phyloP scores from a whole-genome alignment of 1,284 basidiomycete genomes.

The Ustilago lituana region DNA sequence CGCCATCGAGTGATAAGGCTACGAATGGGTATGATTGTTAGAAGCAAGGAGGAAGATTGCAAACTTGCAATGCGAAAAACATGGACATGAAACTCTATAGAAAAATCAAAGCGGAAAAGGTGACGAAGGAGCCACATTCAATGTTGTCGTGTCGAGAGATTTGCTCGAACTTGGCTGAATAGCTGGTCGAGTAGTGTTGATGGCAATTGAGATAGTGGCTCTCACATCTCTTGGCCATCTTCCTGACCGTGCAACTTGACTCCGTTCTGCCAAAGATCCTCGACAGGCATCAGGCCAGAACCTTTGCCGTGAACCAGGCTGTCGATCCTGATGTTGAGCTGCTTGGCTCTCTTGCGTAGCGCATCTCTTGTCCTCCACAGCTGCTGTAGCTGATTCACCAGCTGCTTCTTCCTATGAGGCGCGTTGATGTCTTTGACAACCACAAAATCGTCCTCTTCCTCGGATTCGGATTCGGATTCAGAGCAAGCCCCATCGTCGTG shows the following conservation, averaged over 20 bases:
- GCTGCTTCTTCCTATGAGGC: constrained; percentile 26
- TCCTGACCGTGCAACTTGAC: constrained; percentile 4
- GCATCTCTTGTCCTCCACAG: constrained; percentile 37
- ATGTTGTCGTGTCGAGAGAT: no score
- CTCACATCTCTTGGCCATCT: constrained; percentile 28
- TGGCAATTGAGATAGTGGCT: no score
- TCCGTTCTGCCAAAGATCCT: constrained; percentile 12
- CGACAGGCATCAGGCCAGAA: constrained; percentile 28
- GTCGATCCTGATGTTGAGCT: constrained; percentile 44
- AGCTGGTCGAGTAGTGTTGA: no score
- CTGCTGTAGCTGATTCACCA: constrained; percentile 40
- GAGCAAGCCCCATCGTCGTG: constrained; percentile 17
- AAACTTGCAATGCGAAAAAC: background rate
- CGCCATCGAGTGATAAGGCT: no score
- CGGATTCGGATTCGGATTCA: constrained; percentile 27
- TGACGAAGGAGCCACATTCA: no score
- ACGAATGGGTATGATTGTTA: no score
- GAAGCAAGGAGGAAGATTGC: no score
- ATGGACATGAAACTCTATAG: no score
- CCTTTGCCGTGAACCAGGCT: constrained; percentile 31
- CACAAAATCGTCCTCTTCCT: constrained; percentile 39
- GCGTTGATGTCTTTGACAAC: constrained; percentile 42
- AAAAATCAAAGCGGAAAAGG: no score
- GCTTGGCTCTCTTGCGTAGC: constrained; percentile 24
- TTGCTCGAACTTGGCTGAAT: no score